Base-by-base conservation (phyloP, 1,284 basidiomycete species). In the Takashimella koratensis region DNA sequence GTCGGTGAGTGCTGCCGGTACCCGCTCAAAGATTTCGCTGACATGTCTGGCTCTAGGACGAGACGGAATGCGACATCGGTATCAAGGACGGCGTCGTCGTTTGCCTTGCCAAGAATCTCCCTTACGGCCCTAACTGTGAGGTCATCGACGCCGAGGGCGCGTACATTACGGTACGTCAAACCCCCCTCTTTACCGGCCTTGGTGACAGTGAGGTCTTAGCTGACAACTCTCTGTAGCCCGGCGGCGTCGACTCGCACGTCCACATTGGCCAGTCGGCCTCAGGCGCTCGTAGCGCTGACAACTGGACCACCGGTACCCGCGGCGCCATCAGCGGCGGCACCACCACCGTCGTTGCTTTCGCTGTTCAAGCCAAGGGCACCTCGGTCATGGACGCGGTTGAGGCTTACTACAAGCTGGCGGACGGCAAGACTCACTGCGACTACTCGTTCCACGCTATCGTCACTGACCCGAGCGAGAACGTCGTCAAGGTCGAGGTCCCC, bases 361-460 rank as follows among this genome's bases (percentile, higher is more conserved):
- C 63, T 2, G 62, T 63, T 1, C 65, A 67, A 47, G 41, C 53
- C 16, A 24, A 51, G 13, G 65, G 63, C 5, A 42, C 50, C 5
- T 56, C 55, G n/a, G 61, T 67, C 49, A 61, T 62, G 51, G 51
- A 45, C 3, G 64, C 59, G 2, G 63, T 67, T n/a, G 57, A 63
- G 25, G 64, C 53, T 11, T 69, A 68, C 44, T 57, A 68, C 51
- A 48, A 62, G n/a, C 57, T 62, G 0, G 63, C 66, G 22, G 52
- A 57, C 5, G 56, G 52, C 11, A 60, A 62, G 44, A 54, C 66
- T 8, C 49, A 64, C n/a, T 60, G 59, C 55, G 67, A 70, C 49
- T 69, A 67, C 44, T 51, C 52, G 3, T 66, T 59, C 49, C 65
- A 69, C 41, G 53, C 57, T 13, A 69, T 67, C 45, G 57, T 69